These are phyloP conservation scores for Albifimbria verrucaria DNA, from an alignment of 2,329 filamentous ascomycete species.

Conservation along the genomic window DNA sequence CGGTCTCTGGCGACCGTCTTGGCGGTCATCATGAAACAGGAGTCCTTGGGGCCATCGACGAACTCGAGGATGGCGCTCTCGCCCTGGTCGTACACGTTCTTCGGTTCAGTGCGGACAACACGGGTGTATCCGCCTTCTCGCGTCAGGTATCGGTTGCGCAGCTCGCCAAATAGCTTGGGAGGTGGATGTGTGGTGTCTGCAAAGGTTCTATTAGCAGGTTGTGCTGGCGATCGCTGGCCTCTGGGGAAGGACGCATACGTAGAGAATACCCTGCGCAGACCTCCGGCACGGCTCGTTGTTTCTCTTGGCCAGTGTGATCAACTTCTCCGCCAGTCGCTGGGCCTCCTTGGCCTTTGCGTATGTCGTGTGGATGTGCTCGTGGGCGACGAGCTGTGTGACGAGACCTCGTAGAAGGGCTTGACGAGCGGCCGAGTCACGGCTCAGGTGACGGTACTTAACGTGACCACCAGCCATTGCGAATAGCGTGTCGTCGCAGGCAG, in stretches of 20 bases:
- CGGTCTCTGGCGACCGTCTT: constrained; percentile 70
- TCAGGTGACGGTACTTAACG: constrained; percentile 85
- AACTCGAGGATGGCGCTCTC: constrained; percentile 89
- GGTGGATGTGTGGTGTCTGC: constrained; percentile 63
- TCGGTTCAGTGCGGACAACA: constrained; percentile 85
- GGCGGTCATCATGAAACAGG: constrained; percentile 92
- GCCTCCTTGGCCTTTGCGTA: constrained; percentile 97
- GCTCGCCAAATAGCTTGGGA: constrained; percentile 88
- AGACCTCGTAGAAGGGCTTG: constrained; percentile 92
- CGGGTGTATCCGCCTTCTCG: constrained; percentile 93
- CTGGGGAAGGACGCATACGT: constrained; percentile 56
- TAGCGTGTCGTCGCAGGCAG: background rate
- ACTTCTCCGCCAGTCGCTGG: constrained; percentile 86
- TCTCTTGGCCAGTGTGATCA: constrained; percentile 90
- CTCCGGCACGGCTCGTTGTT: constrained; percentile 79
- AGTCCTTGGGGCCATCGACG: constrained; percentile 89
- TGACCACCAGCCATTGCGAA: constrained; percentile 75
- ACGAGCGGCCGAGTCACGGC: constrained; percentile 81
- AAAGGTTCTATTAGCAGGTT: background rate
- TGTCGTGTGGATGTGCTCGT: constrained; percentile 92
- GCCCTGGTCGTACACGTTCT: constrained; percentile 80
- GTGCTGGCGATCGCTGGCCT: background rate
- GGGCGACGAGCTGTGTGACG: constrained; percentile 88
- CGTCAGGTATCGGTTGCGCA: constrained; percentile 72
- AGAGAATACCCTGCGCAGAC: constrained; percentile 78